These are phyloP conservation scores for Polysphondylium violaceum DNA, from an alignment of 78 protist genomes.

Conservation along the genomic window DNA sequence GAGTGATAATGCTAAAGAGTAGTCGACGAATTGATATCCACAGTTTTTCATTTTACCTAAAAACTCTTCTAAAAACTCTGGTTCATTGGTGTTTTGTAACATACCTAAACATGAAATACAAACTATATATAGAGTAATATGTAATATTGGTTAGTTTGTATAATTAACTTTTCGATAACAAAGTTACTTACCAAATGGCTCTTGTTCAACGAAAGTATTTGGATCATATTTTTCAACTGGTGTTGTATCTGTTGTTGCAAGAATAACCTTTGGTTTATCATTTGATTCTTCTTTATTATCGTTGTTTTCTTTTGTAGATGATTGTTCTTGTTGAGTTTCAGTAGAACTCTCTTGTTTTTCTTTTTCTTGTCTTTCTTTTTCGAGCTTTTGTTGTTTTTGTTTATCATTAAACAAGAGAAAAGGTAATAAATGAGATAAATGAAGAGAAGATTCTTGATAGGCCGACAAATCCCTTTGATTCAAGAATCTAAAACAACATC, in stretches of 20 bases:
- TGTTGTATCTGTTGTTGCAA: neutral
- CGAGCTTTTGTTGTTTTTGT: neutral
- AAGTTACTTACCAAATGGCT: too few species aligned
- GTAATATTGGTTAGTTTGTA: too few species aligned
- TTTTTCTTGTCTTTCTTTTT: neutral
- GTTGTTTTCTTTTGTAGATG: too few species aligned
- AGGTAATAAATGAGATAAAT: neutral
- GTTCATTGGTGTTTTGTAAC: slow-evolving; percentile 35
- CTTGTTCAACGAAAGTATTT: too few species aligned
- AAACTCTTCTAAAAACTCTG: slow-evolving; percentile 14
- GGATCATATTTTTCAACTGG: too few species aligned
- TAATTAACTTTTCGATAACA: too few species aligned
- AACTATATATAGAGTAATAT: too few species aligned
- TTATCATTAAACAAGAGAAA: neutral
- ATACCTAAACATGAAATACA: slow-evolving; percentile 58
- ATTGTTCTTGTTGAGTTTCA: too few species aligned
- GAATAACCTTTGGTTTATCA: neutral
- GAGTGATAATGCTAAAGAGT: slow-evolving; percentile 32
- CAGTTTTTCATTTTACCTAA: slow-evolving; percentile 3
- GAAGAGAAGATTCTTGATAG: neutral
- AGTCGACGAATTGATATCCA: slow-evolving; percentile 53
- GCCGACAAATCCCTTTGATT: neutral
- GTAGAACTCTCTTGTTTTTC: neutral
- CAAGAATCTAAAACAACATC: slow-evolving; percentile 15
- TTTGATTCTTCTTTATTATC: neutral